Evolutionary conservation across 2,329 filamentous ascomycete genomes (phyloP).

Genomic region (Neofusicoccum laricinum): DNA sequence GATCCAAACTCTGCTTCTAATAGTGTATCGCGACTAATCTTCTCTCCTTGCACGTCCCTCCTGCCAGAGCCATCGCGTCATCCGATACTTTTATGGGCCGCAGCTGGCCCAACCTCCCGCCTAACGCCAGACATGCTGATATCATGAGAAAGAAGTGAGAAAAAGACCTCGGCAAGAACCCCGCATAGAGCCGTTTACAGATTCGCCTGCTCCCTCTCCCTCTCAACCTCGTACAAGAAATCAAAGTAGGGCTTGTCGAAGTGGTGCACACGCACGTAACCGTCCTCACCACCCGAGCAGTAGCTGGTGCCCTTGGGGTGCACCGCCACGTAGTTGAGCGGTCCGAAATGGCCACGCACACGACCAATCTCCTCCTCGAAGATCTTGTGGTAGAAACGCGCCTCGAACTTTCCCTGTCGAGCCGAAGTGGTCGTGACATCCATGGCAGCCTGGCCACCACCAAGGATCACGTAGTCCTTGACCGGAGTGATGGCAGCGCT

Average conservation of each 20-base stretch:
- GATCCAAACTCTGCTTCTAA: conserved; percentile 11
- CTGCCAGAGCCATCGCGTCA: conserved; percentile 4
- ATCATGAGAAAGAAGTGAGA: conserved; percentile 15
- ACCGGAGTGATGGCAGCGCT: conserved; percentile 89
- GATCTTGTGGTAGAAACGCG: conserved; percentile 99
- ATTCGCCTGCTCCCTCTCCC: conserved; percentile 59
- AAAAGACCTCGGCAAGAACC: conserved; percentile 15
- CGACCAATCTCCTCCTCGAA: conserved; percentile 98
- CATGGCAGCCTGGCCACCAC: conserved; percentile 97
- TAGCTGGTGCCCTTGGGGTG: conserved; percentile 91
- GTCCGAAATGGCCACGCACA: conserved; percentile 95
- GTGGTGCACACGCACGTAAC: conserved; percentile 96
- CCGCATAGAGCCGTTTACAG: conserved; percentile 24
- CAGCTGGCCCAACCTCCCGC: conserved; percentile 11
- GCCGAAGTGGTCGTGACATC: conserved; percentile 94
- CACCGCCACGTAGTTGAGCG: conserved; percentile 90
- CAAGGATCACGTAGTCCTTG: conserved; percentile 97
- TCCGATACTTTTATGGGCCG: conserved; percentile 13
- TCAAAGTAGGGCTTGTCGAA: conserved; percentile 99
- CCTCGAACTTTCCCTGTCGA: conserved; percentile 98
- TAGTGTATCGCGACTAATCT: conserved; percentile 9
- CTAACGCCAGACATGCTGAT: conserved; percentile 18
- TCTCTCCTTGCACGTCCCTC: not conserved
- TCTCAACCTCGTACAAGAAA: conserved; percentile 97
- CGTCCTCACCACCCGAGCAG: conserved; percentile 94